Percentiles rank a stretch among this genome's conserved stretches.
These are phyloP conservation scores for Falciphora oryzae DNA, from an alignment of 2,329 filamentous ascomycete genomes.

Conservation along the genomic window DNA sequence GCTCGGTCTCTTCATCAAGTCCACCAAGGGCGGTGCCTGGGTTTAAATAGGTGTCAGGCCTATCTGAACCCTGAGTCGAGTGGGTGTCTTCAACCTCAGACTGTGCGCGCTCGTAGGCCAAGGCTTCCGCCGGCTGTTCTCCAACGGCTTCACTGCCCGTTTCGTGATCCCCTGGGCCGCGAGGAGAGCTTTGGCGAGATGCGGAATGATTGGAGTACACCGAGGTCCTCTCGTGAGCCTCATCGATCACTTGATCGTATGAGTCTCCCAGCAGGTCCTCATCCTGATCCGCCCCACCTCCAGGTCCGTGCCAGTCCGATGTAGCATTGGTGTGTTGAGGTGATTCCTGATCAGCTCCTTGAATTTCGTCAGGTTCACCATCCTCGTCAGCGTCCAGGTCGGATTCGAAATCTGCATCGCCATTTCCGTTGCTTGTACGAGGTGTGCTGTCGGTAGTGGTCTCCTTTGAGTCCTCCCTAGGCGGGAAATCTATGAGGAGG, in stretches of 20 bases:
- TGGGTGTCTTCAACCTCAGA: not conserved
- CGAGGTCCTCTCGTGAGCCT: not conserved
- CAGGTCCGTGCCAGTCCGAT: conserved; percentile 7
- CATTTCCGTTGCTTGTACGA: not conserved
- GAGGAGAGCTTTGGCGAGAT: not conserved
- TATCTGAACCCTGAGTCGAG: not conserved
- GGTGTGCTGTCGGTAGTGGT: not conserved
- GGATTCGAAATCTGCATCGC: conserved; percentile 1
- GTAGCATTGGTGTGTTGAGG: not conserved
- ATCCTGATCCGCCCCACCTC: conserved; percentile 9
- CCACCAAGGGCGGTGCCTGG: not conserved
- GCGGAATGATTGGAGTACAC: not conserved
- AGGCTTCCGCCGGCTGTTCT: not conserved
- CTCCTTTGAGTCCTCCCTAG: conserved; percentile 10
- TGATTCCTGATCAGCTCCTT: not conserved
- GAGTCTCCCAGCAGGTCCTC: conserved; percentile 7
- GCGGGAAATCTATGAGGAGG: conserved; percentile 1
- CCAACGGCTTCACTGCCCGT: not conserved
- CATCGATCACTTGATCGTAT: conserved; percentile 10
- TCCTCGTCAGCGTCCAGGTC: conserved; percentile 1
- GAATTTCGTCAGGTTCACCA: not conserved
- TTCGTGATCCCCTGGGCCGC: not conserved
- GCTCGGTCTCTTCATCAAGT: not conserved
- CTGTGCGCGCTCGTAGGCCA: not conserved
- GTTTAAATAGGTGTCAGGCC: not conserved